Base-by-base conservation (phyloP, 495 filamentous ascomycete species). In the Cairneyella variabilis region DNA sequence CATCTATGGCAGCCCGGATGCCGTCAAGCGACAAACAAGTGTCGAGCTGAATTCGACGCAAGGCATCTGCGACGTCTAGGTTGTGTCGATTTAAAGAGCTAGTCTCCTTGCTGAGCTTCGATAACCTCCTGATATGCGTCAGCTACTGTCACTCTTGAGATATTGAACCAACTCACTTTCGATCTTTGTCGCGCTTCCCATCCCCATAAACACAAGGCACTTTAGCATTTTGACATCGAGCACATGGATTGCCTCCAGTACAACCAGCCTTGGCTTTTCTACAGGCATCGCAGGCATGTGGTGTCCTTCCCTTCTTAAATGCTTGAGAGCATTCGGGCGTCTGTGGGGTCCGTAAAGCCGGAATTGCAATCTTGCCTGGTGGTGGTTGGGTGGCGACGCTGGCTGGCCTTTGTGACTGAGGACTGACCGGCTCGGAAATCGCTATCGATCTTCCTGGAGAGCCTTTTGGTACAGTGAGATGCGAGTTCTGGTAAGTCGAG, bases 131-230 rank as follows among this genome's bases (percentile, higher is more conserved):
- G 23, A 72, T 38, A 22, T 60, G 66, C 14, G 65, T 74, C 48
- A 77, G 56, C 28, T 76, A 14, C 7, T 67, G 16, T 71, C 76
- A 58, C 10, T 44, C 21, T 25, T 4, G 22, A 47, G 11, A 59
- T 40, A 10, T 17, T 56, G 22, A 12, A 18, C 69, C 47, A 56
- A n/a, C n/a, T n/a, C n/a, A 79, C 78, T 71, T 72, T 54, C 72
- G 75, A 11, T 70, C 75, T 45, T 70, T 72, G 44, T 82, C 79
- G 55, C 77, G 66, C 60, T 80, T 83, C 9, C 75, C 75, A 61
- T 78, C 74, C 3, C 70, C 74, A 61, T 82, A 83, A 42, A 69
- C 69, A 58, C 80, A 84, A n/a, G 69, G 63, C 5, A 72, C 64
- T 3, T 66, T 65, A 17, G 70, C 68, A 28, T 75, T 72, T 36